phyloP scores from a whole-genome alignment of 1,284 basidiomycete species.

The Pseudozyma pruni region DNA sequence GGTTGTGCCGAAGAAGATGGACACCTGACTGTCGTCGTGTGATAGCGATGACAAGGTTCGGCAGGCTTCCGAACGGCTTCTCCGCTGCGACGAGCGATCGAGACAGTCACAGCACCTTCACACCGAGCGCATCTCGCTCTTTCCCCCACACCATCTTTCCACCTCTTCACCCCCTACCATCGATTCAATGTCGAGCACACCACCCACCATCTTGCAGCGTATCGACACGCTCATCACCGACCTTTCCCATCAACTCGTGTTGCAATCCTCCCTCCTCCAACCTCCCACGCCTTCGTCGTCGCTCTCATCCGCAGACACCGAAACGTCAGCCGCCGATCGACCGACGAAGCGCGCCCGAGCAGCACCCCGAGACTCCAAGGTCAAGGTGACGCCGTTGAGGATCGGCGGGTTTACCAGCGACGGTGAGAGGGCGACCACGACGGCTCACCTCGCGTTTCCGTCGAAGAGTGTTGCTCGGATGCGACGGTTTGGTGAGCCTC shows the following conservation, averaged over 20 bases:
- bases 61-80: constrained; percentile 2
- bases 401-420: neutral
- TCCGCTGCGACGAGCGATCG: neutral
- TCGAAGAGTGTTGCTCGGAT: constrained; percentile 8
- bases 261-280: neutral
- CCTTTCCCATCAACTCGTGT: constrained; percentile 16
- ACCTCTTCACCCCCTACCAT: neutral
- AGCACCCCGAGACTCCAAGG: neutral
- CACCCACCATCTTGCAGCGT: constrained; percentile 5
- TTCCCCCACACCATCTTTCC: neutral
- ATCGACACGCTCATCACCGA: constrained; percentile 25
- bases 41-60: neutral
- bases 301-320: neutral
- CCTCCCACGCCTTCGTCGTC: neutral
- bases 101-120: neutral
- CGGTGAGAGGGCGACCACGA: neutral
- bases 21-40: neutral
- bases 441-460: constrained; percentile 17
- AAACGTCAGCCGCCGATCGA: neutral
- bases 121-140: neutral
- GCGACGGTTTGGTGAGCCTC: constrained; percentile 22
- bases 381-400: neutral
- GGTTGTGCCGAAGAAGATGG: neutral
- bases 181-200: neutral
- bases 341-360: constrained; percentile 4